These are phyloP conservation scores for Aspergillus quadrilineatus DNA, from an alignment of 2,329 filamentous ascomycete genomes.

Conservation along the genomic window DNA sequence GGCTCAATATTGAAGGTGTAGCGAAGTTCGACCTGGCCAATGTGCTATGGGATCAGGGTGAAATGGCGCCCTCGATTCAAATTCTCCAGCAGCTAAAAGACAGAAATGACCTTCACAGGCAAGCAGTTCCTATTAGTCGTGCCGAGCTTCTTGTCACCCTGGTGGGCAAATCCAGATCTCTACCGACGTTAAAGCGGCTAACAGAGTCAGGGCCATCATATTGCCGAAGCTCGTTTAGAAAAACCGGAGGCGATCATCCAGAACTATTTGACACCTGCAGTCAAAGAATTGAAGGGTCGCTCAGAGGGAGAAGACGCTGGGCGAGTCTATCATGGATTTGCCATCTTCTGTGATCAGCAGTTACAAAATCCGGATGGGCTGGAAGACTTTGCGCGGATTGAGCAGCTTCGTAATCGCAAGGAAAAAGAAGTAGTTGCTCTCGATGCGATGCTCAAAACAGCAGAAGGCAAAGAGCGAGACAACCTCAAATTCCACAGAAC, in stretches of 20 bases:
- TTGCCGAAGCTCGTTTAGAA: conserved; percentile 85
- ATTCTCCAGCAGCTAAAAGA: conserved; percentile 76
- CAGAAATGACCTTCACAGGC: conserved; percentile 61
- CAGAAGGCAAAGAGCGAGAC: conserved; percentile 54
- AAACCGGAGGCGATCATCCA: conserved; percentile 88
- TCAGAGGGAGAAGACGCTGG: conserved; percentile 72
- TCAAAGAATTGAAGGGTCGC: conserved; percentile 73
- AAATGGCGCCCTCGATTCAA: conserved; percentile 82
- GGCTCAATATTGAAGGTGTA: conserved; percentile 72
- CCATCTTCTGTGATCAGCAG: conserved; percentile 91
- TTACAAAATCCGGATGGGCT: conserved; percentile 80
- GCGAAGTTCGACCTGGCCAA: conserved; percentile 81
- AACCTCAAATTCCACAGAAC: conserved; percentile 61
- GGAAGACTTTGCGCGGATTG: conserved; percentile 79
- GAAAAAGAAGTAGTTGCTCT: conserved; percentile 75
- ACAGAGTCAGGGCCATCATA: conserved; percentile 66
- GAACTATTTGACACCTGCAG: conserved; percentile 78
- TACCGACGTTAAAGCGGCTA: conserved; percentile 5
- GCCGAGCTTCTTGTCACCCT: conserved; percentile 83
- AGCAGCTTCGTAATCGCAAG: conserved; percentile 77
- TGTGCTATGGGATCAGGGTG: conserved; percentile 90
- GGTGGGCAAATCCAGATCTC: conserved; percentile 39
- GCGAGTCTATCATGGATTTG: conserved; percentile 91
- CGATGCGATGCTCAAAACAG: conserved; percentile 56
- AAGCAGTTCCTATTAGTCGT: conserved; percentile 69